Evolutionary conservation across 208 protist species (phyloP), one percentile per base, ranked within the genome.

Genomic region (Leishmania mexicana): DNA sequence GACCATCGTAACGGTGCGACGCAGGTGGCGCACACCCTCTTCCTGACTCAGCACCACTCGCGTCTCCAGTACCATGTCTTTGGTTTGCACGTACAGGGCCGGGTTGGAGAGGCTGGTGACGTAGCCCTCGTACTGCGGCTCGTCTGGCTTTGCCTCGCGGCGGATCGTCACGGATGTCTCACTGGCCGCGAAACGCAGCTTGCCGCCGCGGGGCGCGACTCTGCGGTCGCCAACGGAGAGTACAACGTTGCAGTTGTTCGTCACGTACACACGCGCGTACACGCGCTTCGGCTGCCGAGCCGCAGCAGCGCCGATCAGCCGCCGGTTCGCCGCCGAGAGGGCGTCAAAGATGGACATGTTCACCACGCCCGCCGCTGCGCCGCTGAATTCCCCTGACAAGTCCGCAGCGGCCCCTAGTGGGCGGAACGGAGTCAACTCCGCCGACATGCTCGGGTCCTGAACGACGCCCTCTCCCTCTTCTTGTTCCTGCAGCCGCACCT

Each of bases 11-110:
- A 97, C 87, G 19, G 87, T 83, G 70, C 94, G 91, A 35, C 85
- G 84, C 74, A 96, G 79, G 38, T 80, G 81, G n/a, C 86, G 83
- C 35, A 79, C 72, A 79, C 84, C 86, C 40, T 87, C 79, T n/a
- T 85, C 80, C 42, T 83, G 78, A 60, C 35, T 73, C 78, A 94
- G 75, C 38, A 84, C 64, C n/a, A 94, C 86, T 19, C 85, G 54
- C 40, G 91, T 92, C 75, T 92, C 86, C 51, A 96, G 54, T 67
- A 97, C 60, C 76, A 94, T 87, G 53, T 92, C 91, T 21, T 71
- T n/a, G 6, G 76, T 76, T 70, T 90, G 88, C 49, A 89, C 83
- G 84, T 94, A 96, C 49, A 94, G 67, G 28, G 91, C 79, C 10
- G 92, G 90, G 79, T 85, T 92, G 13, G 81, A 73, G 76, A 94